Evolutionary conservation across 179 eudicot genomes (phyloP).

Genomic region (Carnegiea gigantea): DNA sequence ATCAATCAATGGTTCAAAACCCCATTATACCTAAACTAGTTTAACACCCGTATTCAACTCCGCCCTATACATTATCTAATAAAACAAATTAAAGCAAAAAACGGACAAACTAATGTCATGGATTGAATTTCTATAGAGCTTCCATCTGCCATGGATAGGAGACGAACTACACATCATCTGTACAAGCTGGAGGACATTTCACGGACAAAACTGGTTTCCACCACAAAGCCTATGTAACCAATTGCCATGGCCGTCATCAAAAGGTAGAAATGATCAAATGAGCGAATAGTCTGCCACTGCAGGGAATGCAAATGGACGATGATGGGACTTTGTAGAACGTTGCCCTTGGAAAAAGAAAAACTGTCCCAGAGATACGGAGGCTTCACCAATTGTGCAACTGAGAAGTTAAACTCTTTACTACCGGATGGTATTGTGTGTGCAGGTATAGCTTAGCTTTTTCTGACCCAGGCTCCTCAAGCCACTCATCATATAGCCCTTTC

Average conservation of each 20-base stretch:
- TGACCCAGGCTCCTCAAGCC: slow-evolving; percentile 89
- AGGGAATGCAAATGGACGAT: background rate
- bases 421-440: slow-evolving; percentile 17
- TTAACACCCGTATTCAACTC: background rate
- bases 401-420: slow-evolving; percentile 67
- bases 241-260: background rate
- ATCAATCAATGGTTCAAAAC: too few relatives aligned
- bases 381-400: slow-evolving; percentile 83
- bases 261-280: background rate
- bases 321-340: background rate
- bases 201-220: background rate
- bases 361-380: background rate
- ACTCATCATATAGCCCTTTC: slow-evolving; percentile 63
- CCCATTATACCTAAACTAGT: background rate
- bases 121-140: too few relatives aligned
- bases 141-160: background rate
- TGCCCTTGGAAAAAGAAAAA: slow-evolving; percentile 3
- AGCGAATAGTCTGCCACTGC: too few relatives aligned
- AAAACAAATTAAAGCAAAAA: background rate
- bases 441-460: slow-evolving; percentile 68
- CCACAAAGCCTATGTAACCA: background rate
- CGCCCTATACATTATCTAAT: background rate
- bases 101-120: background rate
- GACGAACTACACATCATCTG: background rate
- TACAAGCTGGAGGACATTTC: background rate